phyloP scores from a whole-genome alignment of 257 asterid genomes.

The Plantago ovata region DNA sequence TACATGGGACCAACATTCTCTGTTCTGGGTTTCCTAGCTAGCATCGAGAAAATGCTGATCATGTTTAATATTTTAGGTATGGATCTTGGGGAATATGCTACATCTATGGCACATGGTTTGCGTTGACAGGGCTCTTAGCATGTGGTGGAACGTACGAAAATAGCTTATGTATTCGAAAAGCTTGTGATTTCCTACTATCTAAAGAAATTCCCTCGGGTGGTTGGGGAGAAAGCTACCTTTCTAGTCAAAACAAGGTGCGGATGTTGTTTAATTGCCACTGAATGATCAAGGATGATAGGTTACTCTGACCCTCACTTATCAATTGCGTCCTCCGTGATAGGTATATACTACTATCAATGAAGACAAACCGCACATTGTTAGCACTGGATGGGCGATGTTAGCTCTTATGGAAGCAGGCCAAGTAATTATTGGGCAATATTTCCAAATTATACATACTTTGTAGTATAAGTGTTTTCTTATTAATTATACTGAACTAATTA shows the following conservation, averaged over 20 bases:
- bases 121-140: conserved; percentile 34
- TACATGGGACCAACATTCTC: too few species aligned
- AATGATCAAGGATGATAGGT: too few species aligned
- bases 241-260: conserved; percentile 42
- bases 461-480: neutral
- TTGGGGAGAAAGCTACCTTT: conserved; percentile 68
- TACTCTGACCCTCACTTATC: too few species aligned
- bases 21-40: too few species aligned
- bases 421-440: conserved; percentile 28
- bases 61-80: conserved; percentile 19
- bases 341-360: conserved; percentile 46
- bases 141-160: conserved; percentile 37
- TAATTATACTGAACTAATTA: too few species aligned
- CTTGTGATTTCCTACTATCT: conserved; percentile 38
- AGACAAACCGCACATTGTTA: conserved; percentile 44
- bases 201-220: conserved; percentile 51
- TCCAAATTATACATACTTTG: neutral
- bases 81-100: conserved; percentile 64
- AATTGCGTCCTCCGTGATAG: too few species aligned
- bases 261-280: too few species aligned
- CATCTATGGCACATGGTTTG: conserved; percentile 57
- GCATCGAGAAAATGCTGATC: too few species aligned
- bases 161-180: conserved; percentile 28
- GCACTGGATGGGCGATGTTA: conserved; percentile 74
- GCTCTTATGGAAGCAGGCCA: conserved; percentile 70